phyloP scores from a whole-genome alignment of 2,329 filamentous ascomycete genomes.

The Cercospora zeina region DNA sequence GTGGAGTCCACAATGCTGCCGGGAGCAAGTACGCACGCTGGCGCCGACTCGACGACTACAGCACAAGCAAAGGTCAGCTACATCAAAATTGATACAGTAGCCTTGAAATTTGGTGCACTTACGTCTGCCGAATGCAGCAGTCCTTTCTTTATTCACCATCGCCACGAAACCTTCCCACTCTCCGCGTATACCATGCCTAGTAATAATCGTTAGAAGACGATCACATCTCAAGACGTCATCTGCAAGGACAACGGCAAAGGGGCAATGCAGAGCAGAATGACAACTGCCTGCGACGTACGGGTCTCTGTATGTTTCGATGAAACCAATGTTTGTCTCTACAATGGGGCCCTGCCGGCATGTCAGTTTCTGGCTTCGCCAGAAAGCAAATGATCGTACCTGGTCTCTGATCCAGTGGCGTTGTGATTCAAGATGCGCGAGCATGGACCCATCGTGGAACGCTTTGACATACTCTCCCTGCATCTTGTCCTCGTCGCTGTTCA shows the following conservation, averaged over 20 bases:
- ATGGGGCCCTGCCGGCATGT: slow-evolving; percentile 40
- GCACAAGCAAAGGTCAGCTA: not conserved
- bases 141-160: slow-evolving; percentile 86
- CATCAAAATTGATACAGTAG: not conserved
- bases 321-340: slow-evolving; percentile 57
- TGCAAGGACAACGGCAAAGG: not conserved
- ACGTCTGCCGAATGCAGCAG: slow-evolving; percentile 73
- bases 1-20: not conserved
- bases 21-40: slow-evolving; percentile 45
- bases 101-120: not conserved
- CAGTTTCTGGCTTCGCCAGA: not conserved
- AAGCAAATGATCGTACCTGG: slow-evolving; percentile 38
- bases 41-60: slow-evolving; percentile 72
- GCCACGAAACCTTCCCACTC: slow-evolving; percentile 55
- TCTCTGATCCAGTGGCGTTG: slow-evolving; percentile 57
- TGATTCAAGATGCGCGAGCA: slow-evolving; percentile 53
- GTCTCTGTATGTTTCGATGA: slow-evolving; percentile 58
- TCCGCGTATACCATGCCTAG: slow-evolving; percentile 51
- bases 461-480: slow-evolving; percentile 53
- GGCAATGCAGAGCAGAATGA: not conserved
- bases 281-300: slow-evolving; percentile 34
- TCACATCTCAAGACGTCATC: not conserved
- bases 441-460: slow-evolving; percentile 53
- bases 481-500: slow-evolving; percentile 47
- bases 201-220: not conserved